Base-by-base conservation (phyloP, 2,329 filamentous ascomycete genomes). In the Akanthomyces muscarius region DNA sequence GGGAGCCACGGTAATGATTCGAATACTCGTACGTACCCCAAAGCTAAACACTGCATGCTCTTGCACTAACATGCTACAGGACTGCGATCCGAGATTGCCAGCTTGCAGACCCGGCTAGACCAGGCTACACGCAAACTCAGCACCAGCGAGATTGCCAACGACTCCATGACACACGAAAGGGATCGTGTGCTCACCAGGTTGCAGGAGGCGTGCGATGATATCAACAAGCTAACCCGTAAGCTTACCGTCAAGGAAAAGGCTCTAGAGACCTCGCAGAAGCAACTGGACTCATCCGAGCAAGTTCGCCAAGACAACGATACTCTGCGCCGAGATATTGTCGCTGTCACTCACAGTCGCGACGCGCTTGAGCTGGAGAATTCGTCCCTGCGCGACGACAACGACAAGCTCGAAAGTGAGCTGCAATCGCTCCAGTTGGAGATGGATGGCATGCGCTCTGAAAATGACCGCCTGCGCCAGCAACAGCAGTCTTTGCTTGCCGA, bases 171-270 rank as follows among this genome's bases (percentile, higher is more conserved):
- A 3, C 80, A 83, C 36, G 89, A 91, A 72, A 83, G 86, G 36
- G 87, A 90, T 67, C 84, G 86, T 53, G 83, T 88, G 44, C 78
- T 89, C 55, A 81, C 81, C 58, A 87, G 88, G 68, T 78, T 88
- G 6, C 83, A 84, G 33, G 80, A 86, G 57, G 86, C 86, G 5
- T 87, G 84, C 47, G 79, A 82, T 53, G 85, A 83, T 41, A 83
- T 84, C 67, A 83, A 80, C 67, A 79, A 80, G 64, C 75, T 80
- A 30, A 80, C 78, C 42, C 72, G 75, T 23, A 78, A 78, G 67
- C 68, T 80, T 18, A 77, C 74, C 57, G 68, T 70, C 25, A 77
- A 74, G 61, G 75, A 78, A 62, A 78, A 76, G 65, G 77, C 80
- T 62, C 66, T 81, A 10, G 76, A 77, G 53, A 75, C 73, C 18